Base-by-base conservation (phyloP, 768 basidiomycete genomes). In the Candolleomyces eurysporus region DNA sequence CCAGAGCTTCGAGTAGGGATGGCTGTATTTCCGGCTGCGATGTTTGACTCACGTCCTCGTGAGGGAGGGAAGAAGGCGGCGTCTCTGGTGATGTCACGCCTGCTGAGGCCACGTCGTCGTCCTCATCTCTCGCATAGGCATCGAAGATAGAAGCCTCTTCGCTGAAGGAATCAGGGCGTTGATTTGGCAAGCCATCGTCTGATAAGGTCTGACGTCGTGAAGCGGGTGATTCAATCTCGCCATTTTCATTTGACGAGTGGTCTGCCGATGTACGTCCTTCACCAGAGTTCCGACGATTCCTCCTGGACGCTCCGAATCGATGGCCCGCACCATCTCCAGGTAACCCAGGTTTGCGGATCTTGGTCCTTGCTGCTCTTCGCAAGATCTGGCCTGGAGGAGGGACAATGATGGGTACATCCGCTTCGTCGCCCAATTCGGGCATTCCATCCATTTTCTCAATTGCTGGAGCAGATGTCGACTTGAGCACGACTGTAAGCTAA, bases 301-400 rank as follows among this genome's bases (percentile, higher is more conserved):
- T 70, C 58, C 81, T 75, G 16, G 78, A 75, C 26, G 84, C 73
- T 40, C 82, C 82, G 74, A 96, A 96, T 11, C 94, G 88, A 80
- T 92, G 92, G 2, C 91, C 91, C 39, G 84, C 87, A 11, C 90
- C 91, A 73, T 91, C 92, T 22, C 87, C 91, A 14, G 84, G 81
- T 6, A 89, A 72, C 5, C 85, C 84, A 14, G 88, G 80, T 76
- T 98, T 99, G 40, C 96, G 89, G 66, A 98, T 97, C 78, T 94
- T 95, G 0, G 97, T 99, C 14, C 96, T 87, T 4, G 94, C 94
- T 10, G 94, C 86, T 42, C 97, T 90, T 21, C 94, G 90, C 13
- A 99, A 82, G 66, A 95, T 94, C 72, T 88, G 91, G 7, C 92
- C 92, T 1, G 93, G 94, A 26, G 88, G 90, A 49, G 93, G 91